Conservation (phyloP, 768 basidiomycete genomes). For the Lanmaoa rubissima region DNA sequence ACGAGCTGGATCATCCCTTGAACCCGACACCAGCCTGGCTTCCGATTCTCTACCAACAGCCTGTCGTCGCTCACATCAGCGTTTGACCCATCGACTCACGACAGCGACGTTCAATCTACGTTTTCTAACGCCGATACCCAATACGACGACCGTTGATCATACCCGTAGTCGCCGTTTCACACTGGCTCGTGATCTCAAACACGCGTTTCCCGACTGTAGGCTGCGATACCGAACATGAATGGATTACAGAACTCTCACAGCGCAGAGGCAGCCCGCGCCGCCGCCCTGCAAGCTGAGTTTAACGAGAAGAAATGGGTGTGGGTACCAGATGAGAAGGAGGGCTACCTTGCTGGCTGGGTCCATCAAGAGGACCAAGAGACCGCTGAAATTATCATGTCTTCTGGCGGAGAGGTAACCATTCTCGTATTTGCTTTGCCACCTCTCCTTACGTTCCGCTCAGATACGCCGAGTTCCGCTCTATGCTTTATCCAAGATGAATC, state of each 20-base stretch:
- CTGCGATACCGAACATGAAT: constrained; percentile 39
- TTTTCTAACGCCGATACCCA: constrained; percentile 6
- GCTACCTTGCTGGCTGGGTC: constrained; percentile 94
- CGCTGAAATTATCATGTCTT: constrained; percentile 82
- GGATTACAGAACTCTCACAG: constrained; percentile 48
- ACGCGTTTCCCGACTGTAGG: constrained; percentile 13
- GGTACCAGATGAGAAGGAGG: constrained; percentile 90
- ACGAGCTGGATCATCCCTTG: background rate
- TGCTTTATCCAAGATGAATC: constrained; percentile 93
- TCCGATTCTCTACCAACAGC: background rate
- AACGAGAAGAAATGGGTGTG: constrained; percentile 99
- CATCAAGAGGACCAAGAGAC: constrained; percentile 80
- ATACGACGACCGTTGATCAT: background rate
- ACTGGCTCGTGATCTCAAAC: background rate
- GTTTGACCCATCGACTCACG: background rate
- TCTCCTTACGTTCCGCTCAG: constrained; percentile 33
- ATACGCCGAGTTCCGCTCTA: constrained; percentile 72
- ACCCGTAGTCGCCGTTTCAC: constrained; percentile 2
- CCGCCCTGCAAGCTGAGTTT: constrained; percentile 92
- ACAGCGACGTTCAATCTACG: constrained; percentile 2
- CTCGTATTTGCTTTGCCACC: background rate
- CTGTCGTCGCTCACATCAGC: background rate
- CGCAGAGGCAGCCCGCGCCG: constrained; percentile 75
- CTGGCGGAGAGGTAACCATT: constrained; percentile 70
- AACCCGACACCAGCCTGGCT: background rate